Evolutionary conservation across 2,329 filamentous ascomycete genomes (phyloP).

Genomic region (Exserohilum rostratum): DNA sequence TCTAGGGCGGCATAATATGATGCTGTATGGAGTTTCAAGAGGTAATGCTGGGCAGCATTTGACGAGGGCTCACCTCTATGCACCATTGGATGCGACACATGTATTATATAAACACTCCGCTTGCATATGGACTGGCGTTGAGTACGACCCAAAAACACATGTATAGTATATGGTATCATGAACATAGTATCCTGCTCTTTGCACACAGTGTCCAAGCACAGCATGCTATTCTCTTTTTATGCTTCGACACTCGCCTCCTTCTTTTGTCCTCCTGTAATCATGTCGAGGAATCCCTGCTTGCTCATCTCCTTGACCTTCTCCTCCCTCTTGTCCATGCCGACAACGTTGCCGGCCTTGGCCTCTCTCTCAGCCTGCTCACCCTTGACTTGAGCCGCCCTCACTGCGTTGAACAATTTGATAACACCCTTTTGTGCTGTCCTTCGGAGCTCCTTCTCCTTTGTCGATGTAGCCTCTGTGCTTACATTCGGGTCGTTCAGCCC

Average conservation of each 20-base stretch:
- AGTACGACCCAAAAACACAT: constrained; percentile 8
- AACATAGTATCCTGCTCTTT: constrained; percentile 9
- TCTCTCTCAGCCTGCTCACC: constrained; percentile 77
- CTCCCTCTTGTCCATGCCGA: constrained; percentile 80
- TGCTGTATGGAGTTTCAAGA: not conserved
- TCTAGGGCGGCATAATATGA: not conserved
- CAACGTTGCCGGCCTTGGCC: constrained; percentile 71
- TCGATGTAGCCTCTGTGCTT: constrained; percentile 61
- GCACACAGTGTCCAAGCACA: not conserved
- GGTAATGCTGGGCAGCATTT: not conserved
- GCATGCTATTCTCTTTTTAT: not conserved
- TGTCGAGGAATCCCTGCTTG: constrained; percentile 92
- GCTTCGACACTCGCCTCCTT: constrained; percentile 31
- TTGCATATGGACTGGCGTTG: constrained; percentile 18
- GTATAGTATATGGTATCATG: constrained; percentile 22
- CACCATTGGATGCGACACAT: constrained; percentile 10
- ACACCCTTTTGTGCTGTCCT: constrained; percentile 94
- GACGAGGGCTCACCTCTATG: not conserved
- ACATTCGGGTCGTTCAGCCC: constrained; percentile 61
- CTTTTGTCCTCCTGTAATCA: constrained; percentile 70
- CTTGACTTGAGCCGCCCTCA: constrained; percentile 89
- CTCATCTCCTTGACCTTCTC: constrained; percentile 95
- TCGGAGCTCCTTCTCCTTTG: constrained; percentile 78
- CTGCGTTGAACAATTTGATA: constrained; percentile 94
- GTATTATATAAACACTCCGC: constrained; percentile 23